phyloP scores from a whole-genome alignment of 2,329 filamentous ascomycete species.

The Rhynchosporium agropyri region DNA sequence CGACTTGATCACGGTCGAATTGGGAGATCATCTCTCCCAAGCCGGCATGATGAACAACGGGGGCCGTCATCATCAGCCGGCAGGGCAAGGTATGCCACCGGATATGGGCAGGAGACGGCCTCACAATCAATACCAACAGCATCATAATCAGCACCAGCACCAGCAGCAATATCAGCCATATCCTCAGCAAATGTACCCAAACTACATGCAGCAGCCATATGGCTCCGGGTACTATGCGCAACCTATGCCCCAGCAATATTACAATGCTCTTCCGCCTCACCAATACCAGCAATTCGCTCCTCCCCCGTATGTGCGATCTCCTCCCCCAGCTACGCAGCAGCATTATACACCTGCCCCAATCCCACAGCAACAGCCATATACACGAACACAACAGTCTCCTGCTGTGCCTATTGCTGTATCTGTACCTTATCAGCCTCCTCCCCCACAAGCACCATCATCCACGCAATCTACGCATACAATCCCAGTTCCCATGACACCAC shows the following conservation, averaged over 20 bases:
- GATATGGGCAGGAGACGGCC: constrained; percentile 41
- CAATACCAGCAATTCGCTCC: constrained; percentile 48
- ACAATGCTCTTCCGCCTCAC: constrained; percentile 52
- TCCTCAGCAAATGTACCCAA: constrained; percentile 52
- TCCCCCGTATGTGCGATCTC: constrained; percentile 50
- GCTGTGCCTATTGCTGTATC: constrained; percentile 54
- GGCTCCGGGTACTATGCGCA: constrained; percentile 54
- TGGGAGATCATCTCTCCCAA: constrained; percentile 48
- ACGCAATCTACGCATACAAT: constrained; percentile 38
- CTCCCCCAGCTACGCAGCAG: constrained; percentile 53
- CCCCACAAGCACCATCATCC: constrained; percentile 47
- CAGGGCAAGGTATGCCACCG: constrained; percentile 61
- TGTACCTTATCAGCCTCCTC: constrained; percentile 57
- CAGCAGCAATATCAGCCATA: constrained; percentile 45
- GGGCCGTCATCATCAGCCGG: constrained; percentile 68
- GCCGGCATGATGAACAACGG: constrained; percentile 72
- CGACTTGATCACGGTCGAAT: constrained; percentile 36
- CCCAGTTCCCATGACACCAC: constrained; percentile 47
- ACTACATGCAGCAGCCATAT: constrained; percentile 55
- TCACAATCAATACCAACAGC: constrained; percentile 37
- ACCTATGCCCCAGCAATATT: constrained; percentile 62
- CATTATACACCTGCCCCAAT: constrained; percentile 53
- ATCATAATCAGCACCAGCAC: constrained; percentile 45
- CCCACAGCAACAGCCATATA: constrained; percentile 45
- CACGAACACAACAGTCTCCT: constrained; percentile 56